Conservation (phyloP, 352 stramenopile species). For the Phytophthora vignae region DNA sequence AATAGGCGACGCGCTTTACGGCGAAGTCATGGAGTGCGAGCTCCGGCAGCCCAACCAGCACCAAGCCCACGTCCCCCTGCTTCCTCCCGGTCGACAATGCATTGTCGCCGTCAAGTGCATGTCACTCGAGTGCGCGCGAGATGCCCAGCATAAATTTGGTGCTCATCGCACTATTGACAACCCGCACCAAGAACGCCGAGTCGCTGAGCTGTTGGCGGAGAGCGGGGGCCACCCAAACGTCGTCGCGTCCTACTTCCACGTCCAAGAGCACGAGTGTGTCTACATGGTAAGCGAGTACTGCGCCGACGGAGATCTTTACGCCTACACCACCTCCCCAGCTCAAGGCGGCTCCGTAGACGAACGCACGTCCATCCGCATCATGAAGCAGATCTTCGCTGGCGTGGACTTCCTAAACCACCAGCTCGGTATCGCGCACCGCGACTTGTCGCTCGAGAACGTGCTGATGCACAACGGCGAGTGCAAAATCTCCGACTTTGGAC, state of each 20-base stretch:
- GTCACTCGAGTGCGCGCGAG: not conserved
- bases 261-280: conserved; percentile 21
- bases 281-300: conserved; percentile 57
- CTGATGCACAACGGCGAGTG: conserved; percentile 33
- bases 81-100: not conserved
- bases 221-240: conserved; percentile 26
- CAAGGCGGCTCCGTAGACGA: conserved; percentile 19
- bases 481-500: conserved; percentile 53
- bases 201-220: not conserved
- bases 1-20: conserved; percentile 35
- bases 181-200: conserved; percentile 18
- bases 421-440: conserved; percentile 34
- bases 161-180: conserved; percentile 9
- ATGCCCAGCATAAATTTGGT: not conserved
- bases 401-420: conserved; percentile 55
- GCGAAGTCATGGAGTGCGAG: conserved; percentile 30
- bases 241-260: conserved; percentile 14
- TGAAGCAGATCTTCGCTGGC: conserved; percentile 43
- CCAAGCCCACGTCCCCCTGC: not conserved
- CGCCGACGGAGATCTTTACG: conserved; percentile 41
- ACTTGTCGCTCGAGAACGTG: conserved; percentile 40
- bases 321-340: not conserved
- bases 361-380: conserved; percentile 14
- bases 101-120: conserved; percentile 39
- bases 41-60: not conserved